phyloP scores from a whole-genome alignment of 1,284 basidiomycete species.

The Pseudozyma tsukubaensis region DNA sequence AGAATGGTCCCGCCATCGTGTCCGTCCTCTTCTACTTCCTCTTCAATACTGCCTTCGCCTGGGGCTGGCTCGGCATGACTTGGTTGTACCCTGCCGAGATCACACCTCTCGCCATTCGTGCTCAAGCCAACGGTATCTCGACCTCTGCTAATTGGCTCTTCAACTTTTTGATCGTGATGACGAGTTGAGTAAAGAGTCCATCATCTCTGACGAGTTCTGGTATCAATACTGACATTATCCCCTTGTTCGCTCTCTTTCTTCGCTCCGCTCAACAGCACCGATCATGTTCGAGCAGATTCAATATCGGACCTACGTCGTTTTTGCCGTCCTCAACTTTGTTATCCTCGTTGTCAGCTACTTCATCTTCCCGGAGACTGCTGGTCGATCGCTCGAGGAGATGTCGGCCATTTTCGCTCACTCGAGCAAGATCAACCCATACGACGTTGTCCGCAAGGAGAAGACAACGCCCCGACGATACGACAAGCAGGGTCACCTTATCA shows the following conservation, averaged over 20 bases:
- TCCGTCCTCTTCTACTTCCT: conserved; percentile 64
- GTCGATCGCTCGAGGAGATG: conserved; percentile 65
- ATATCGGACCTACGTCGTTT: conserved; percentile 53
- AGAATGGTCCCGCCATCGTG: conserved; percentile 35
- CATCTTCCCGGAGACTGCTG: conserved; percentile 65
- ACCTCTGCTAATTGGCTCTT: conserved; percentile 65
- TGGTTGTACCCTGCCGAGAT: conserved; percentile 69
- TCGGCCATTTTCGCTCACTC: conserved; percentile 61
- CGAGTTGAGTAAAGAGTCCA: too few relatives aligned
- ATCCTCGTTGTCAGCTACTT: conserved; percentile 52
- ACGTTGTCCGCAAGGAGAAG: conserved; percentile 59
- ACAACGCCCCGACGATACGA: conserved; percentile 62
- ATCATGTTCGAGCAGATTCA: conserved; percentile 47
- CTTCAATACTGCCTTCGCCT: conserved; percentile 66
- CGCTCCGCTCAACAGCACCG: too few relatives aligned
- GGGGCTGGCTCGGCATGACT: conserved; percentile 68
- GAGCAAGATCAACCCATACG: conserved; percentile 61
- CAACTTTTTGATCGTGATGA: conserved; percentile 65
- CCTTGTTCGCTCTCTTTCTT: not conserved
- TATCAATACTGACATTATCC: not conserved
- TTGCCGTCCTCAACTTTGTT: conserved; percentile 55
- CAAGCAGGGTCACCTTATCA: conserved; percentile 53
- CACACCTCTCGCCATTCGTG: conserved; percentile 62
- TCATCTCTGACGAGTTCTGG: too few relatives aligned
- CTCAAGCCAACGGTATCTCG: conserved; percentile 63